Percentiles rank a stretch among this genome's conserved stretches.
Conservation (phyloP, 208 protist genomes). For the Zelonia costaricensis region DNA sequence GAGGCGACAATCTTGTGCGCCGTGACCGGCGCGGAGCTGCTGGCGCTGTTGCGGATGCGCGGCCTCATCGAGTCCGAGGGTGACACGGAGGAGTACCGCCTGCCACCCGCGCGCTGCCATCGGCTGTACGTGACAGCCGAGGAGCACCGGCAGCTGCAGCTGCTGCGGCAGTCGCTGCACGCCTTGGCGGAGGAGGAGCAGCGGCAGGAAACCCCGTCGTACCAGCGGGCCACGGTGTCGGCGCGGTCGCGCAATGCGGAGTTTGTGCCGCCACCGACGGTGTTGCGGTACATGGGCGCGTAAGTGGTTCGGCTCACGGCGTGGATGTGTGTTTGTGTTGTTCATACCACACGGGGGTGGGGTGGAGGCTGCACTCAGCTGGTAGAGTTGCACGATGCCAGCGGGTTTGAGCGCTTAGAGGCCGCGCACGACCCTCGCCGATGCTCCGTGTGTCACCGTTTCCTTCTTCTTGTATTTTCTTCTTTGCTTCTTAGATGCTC, state of each 20-base stretch:
- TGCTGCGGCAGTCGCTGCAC: constrained; percentile 47
- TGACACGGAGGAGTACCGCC: constrained; percentile 55
- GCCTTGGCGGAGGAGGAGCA: constrained; percentile 14
- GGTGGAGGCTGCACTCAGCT: not conserved
- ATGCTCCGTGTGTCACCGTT: too few species aligned
- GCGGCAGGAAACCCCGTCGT: constrained; percentile 6
- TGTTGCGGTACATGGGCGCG: constrained; percentile 14
- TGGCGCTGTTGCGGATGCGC: constrained; percentile 76
- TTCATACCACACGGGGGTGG: not conserved
- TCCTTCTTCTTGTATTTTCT: too few species aligned
- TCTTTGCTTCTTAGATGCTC: too few species aligned
- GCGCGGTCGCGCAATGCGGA: constrained; percentile 27
- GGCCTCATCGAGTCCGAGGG: constrained; percentile 69
- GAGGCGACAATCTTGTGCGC: constrained; percentile 47
- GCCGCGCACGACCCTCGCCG: too few species aligned
- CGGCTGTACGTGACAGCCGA: constrained; percentile 58
- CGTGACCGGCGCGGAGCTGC: constrained; percentile 72
- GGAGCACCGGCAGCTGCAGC: constrained; percentile 66
- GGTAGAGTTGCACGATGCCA: too few species aligned
- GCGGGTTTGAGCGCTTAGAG: too few species aligned
- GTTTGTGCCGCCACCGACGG: constrained; percentile 9
- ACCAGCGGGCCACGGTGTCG: constrained; percentile 26
- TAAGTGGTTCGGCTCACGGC: too few species aligned
- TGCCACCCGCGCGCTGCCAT: constrained; percentile 53
- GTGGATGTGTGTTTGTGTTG: not conserved